Evolutionary conservation across 2,329 filamentous ascomycete species (phyloP), one percentile per base, ranked within the genome.

Genomic region (Stemphylium lycopersici): DNA sequence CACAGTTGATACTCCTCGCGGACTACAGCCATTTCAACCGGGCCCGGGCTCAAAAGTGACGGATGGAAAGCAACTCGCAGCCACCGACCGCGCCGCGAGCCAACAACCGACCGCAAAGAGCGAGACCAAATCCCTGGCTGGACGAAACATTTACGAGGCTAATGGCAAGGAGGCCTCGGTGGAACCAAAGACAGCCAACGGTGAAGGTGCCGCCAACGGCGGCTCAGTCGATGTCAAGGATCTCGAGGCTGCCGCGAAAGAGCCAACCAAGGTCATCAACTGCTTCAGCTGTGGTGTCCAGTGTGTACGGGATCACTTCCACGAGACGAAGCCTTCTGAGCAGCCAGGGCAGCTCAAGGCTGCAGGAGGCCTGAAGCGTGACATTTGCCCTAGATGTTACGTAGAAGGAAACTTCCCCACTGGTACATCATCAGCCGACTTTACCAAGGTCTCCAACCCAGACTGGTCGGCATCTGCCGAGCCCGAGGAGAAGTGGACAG

Each of bases 271-370:
- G 72, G 80, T 81, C 51, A 80, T 93, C 68, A 88, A 93, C 78
- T 99, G 95, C 80, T 90, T 91, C 76, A 90, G 90, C 63, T 99
- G 95, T 69, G 92, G 92, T 31, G 89, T 93, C 62, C 93, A 99
- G 76, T 98, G 93, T 79, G 90, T 87, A 4, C 80, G 85, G 41
- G 80, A 88, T 15, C 83, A 88, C 61, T 90, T 89, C 71, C 87
- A 90, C 76, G 87, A 88, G 64, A 79, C 83, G n/a, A 89, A 88
- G 68, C 80, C 84, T 3, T 77, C 83, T 3, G 79, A 79, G 36
- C 75, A 71, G 41, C 72, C 77, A 8, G 73, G 78, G 4, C 72
- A 77, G 22, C 72, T 79, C 32, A 87, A 90, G 70, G 79, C 76
- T 33, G 77, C 75, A 6, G 78, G 82, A 40, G 83, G 85, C 48